Evolutionary conservation across 2,329 filamentous ascomycete species (phyloP), one percentile per base, ranked within the genome.

Genomic region (Penicillium sumatraense): DNA sequence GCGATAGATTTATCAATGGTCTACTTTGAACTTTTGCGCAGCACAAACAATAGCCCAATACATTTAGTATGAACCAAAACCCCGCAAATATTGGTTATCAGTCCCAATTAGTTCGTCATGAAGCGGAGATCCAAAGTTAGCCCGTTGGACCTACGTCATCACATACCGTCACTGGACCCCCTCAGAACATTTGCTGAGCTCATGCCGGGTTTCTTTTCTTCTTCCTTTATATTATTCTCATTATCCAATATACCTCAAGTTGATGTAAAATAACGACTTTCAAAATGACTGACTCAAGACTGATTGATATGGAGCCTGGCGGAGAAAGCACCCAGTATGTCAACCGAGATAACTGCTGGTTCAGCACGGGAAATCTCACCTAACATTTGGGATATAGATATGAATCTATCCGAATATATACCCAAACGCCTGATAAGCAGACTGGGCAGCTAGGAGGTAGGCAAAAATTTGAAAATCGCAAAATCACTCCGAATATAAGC

Each of bases 261-360:
- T 26, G 3, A 24, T 11, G 8, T 33, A 18, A 31, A 8, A 24
- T 18, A 5, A 33, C 36, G n/a, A 33, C 4, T 14, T 44, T 27
- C 42, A 61, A 18, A 9, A 84, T 85, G 82, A 79, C 81, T 8
- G 64, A 70, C 57, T 72, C 75, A 16, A 79, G 80, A 59, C 74
- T 87, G 38, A 82, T 87, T 79, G 79, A 85, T 62, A 86, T 82
- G 26, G 80, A 81, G 54, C 76, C 78, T 16, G 85, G 86, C 65
- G 86, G 86, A 61, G 83, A 87, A 70, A 78, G 78, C 54, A 82
- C 80, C 4, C 85, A 85, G 80, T 85, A 76, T 51, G 74, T 49
- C 16, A 48, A 6, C n/a, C n/a, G 18, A 45, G 23, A 6, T n/a
- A 11, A 23, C 11, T 31, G 11, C 20, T 26, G 14, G 3, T 21